Base-by-base conservation (phyloP, 345 rosid species). In the Reutealis trisperma region DNA sequence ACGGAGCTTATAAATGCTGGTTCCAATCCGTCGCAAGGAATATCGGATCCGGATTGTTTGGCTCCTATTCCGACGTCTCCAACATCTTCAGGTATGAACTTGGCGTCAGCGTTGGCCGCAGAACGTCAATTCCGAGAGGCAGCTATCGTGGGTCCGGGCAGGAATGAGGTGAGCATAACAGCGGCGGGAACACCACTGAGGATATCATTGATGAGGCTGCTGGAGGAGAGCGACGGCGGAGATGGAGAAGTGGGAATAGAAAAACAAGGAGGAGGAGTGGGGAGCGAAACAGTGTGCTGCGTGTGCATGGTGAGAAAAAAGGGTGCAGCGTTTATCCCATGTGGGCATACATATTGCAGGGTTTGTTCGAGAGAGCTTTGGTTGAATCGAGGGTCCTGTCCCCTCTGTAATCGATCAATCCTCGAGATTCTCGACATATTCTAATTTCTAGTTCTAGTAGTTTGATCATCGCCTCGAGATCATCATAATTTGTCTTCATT, bases 81-180 rank as follows among this genome's bases (percentile, higher is more conserved):
- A 61, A 44, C 80, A 54, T 72, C 74, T 30, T 19, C 87, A 68
- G 85, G 89, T 18, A 93, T 92, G 94, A 95, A 95, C 80, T 93
- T 95, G 2, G 99, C 99, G 24, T 82, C 95, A 42, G 98, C 99
- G 25, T 82, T 95, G 63, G 97, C 97, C 21, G 96, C 91, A 19
- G 99, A 93, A 83, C 74, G 97, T 37, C 90, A 89, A 42, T 84
- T 82, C 63, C 73, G 93, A 71, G 83, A 63, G 30, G 67, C 58
- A 32, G 42, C 22, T 1, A 10, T 3, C n/a, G 51, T 16, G 15
- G 74, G 25, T 24, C 19, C 21, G 14, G n/a, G 21, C 1, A 25
- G 24, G 2, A 44, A 49, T 18, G 69, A 41, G 8, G 13, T 25
- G 22, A 44, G 51, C 24, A 6, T 10, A 24, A 16, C 79, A 4